Conservation (phyloP, 352 stramenopile species). For the Phytophthora capsici region DNA sequence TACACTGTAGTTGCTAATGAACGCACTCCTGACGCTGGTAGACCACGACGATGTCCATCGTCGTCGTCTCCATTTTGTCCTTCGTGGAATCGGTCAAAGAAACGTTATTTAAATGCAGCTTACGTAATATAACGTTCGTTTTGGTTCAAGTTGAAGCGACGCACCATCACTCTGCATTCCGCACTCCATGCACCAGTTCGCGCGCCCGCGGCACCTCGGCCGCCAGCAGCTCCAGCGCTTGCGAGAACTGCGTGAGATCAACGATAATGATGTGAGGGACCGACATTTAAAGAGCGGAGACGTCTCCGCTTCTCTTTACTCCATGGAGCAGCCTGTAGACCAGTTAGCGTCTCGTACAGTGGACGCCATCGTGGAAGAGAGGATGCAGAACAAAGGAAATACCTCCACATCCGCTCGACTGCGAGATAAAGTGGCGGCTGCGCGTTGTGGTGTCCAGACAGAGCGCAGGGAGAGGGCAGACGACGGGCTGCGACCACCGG, state of each 20-base stretch:
- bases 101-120: constrained; percentile 15
- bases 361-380: constrained; percentile 54
- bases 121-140: constrained; percentile 14
- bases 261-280: constrained; percentile 42
- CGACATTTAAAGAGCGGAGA: constrained; percentile 34
- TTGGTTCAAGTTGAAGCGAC: constrained; percentile 27
- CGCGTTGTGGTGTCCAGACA: constrained; percentile 53
- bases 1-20: neutral
- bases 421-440: constrained; percentile 47
- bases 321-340: neutral
- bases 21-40: constrained; percentile 68
- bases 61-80: constrained; percentile 21
- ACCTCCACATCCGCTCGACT: constrained; percentile 35
- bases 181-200: constrained; percentile 36
- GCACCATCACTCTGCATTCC: constrained; percentile 27
- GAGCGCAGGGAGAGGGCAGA: constrained; percentile 47
- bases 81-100: neutral
- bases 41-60: constrained; percentile 57
- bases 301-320: neutral
- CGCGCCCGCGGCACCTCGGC: constrained; percentile 39
- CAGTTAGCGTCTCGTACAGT: constrained; percentile 34
- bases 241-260: constrained; percentile 46
- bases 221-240: constrained; percentile 58
- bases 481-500: neutral
- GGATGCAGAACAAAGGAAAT: constrained; percentile 13